Percentiles rank a stretch among this genome's conserved stretches.
Evolutionary conservation across 2,329 filamentous ascomycete species (phyloP).

Genomic region (Diaporthe ilicicola): DNA sequence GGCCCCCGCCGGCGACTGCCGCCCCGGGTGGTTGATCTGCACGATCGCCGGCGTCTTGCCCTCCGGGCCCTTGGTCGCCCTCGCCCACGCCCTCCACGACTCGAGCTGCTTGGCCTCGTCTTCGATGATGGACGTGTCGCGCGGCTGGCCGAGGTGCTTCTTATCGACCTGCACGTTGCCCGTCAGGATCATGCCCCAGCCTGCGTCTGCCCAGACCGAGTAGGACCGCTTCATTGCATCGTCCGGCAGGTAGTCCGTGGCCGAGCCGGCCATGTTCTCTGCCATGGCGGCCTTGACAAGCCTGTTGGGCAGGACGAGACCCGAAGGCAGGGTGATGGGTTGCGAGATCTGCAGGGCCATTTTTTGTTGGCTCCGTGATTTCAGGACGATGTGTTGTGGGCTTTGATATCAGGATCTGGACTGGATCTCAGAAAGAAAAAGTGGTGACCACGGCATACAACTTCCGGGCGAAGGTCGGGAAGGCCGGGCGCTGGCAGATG

Average conservation of each 20-base stretch:
- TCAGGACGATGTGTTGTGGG: background rate
- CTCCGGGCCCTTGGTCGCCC: slow-evolving; percentile 55
- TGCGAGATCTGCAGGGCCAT: slow-evolving; percentile 42
- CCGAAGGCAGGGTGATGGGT: slow-evolving; percentile 61
- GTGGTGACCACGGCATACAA: too few relatives aligned
- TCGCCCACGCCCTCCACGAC: slow-evolving; percentile 51
- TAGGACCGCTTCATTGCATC: slow-evolving; percentile 56
- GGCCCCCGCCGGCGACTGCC: slow-evolving; percentile 51
- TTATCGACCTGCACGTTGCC: slow-evolving; percentile 56
- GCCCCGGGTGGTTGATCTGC: slow-evolving; percentile 70
- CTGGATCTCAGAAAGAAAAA: background rate
- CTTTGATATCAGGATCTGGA: background rate
- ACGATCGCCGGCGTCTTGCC: slow-evolving; percentile 62
- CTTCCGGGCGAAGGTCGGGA: too few relatives aligned
- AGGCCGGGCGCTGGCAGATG: too few relatives aligned
- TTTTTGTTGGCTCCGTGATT: background rate
- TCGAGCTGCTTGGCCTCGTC: slow-evolving; percentile 42
- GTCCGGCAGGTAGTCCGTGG: slow-evolving; percentile 51
- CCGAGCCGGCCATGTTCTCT: slow-evolving; percentile 48
- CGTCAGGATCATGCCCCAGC: slow-evolving; percentile 63
- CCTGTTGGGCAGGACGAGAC: slow-evolving; percentile 63
- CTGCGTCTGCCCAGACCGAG: slow-evolving; percentile 59
- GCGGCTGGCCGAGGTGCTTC: slow-evolving; percentile 45
- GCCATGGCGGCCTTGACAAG: slow-evolving; percentile 62
- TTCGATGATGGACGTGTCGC: slow-evolving; percentile 46